Conservation (phyloP, 2,329 filamentous ascomycete species). For the Emydomyces testavorans region DNA sequence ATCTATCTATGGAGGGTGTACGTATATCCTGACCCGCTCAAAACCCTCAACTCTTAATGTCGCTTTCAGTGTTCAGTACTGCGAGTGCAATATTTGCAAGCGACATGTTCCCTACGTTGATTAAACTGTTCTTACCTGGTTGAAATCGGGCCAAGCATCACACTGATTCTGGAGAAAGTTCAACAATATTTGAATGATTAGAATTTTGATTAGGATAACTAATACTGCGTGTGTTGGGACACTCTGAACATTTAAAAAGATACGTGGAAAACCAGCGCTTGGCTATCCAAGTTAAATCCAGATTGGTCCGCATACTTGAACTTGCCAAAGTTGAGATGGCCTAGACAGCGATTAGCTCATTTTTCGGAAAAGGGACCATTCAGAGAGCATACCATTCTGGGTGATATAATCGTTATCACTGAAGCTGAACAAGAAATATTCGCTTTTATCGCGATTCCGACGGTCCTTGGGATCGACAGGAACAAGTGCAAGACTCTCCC, state of each 20-base stretch:
- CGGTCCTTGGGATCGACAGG: conserved; percentile 36
- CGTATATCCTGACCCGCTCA: no score
- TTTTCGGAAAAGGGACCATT: neutral
- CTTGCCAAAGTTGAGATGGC: conserved; percentile 47
- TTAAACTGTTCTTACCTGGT: no score
- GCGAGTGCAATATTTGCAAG: no score
- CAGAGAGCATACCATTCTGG: conserved; percentile 45
- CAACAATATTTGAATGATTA: no score
- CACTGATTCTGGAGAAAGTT: no score
- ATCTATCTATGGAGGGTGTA: no score
- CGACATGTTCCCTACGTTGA: no score
- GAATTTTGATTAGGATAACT: no score
- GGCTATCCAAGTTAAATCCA: conserved; percentile 49
- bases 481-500: conserved; percentile 57
- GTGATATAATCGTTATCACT: conserved; percentile 69
- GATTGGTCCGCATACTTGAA: conserved; percentile 46
- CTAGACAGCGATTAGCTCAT: conserved; percentile 22
- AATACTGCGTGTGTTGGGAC: no score
- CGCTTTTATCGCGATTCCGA: conserved; percentile 33
- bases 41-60: no score
- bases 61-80: no score
- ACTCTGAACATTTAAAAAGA: conserved; percentile 10
- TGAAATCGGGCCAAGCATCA: no score
- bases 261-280: conserved; percentile 48
- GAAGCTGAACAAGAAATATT: conserved; percentile 57